Evolutionary conservation across 2,329 filamentous ascomycete genomes (phyloP), one percentile per base, ranked within the genome.

Genomic region (Amauroascus niger): DNA sequence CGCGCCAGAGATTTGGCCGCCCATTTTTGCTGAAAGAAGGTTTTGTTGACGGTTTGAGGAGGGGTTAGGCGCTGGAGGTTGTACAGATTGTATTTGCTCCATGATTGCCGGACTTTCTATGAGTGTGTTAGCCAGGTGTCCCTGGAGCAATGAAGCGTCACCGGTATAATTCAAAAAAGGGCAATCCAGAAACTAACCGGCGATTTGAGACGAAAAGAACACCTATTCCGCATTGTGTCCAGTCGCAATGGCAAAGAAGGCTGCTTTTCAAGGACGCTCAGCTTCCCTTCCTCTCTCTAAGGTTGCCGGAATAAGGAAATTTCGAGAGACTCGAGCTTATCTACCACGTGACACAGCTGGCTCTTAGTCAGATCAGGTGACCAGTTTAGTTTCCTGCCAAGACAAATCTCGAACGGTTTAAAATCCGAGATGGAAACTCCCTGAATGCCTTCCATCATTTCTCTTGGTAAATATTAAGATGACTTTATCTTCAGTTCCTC

Each of bases 21-120:
- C 91, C 91, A 98, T 84, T 98, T 98, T 73, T 97, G 91, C 77
- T 97, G 91, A 79, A 95, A 98, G 74, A 93, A 94, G 43, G 90
- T 96, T 58, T 74, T 65, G 30, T 66, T 64, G 57, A 62, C 65
- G 55, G 74, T 70, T 14, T 62, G 66, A 16, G 78, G 79, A 1
- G 69, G 64, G 41, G 64, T 71, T 32, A 80, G 65, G 61, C 79
- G 79, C 49, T 76, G 74, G 60, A 98, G 74, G 73, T 96, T 96
- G 81, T 87, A 98, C 59, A 98, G 79, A 68, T 95, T 95, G 78
- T 88, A 89, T 75, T 95, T 95, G 77, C 88, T 95, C 93, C 91
- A 96, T 76, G 89, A 88, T 76, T 93, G 87, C 64, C 91, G 86
- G 70, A 95, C 70, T 86, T 88, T 94, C 90, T 97, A 67, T 7